These are phyloP conservation scores for Pythium oligandrum DNA, from an alignment of 352 stramenopile species.

Conservation along the genomic window DNA sequence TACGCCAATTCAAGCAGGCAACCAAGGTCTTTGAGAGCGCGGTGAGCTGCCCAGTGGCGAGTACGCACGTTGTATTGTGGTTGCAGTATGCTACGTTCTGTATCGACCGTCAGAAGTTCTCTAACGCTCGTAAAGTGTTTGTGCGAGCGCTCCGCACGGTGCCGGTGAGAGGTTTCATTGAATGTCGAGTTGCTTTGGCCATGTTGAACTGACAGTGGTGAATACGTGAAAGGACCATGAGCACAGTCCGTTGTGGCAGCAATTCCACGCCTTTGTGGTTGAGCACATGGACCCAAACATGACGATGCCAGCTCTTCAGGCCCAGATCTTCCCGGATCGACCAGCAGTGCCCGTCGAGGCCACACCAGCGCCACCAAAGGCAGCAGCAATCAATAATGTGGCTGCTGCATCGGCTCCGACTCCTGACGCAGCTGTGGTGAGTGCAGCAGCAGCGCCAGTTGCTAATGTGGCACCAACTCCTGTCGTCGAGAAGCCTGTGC, in stretches of 20 bases:
- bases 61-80: conserved; percentile 33
- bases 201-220: too few species aligned
- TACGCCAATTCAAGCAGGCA: conserved; percentile 81
- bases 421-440: too few species aligned
- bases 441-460: neutral
- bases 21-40: conserved; percentile 75
- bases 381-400: neutral
- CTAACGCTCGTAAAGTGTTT: conserved; percentile 74
- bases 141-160: conserved; percentile 47
- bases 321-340: conserved; percentile 36
- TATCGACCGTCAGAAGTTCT: conserved; percentile 66
- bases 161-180: conserved; percentile 8
- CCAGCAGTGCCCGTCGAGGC: neutral
- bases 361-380: neutral
- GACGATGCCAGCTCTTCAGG: conserved; percentile 44
- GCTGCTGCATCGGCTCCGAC: too few species aligned
- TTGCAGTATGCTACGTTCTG: conserved; percentile 72
- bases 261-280: conserved; percentile 60
- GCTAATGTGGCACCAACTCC: neutral
- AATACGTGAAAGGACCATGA: conserved; percentile 3
- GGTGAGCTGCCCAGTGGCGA: conserved; percentile 42
- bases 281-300: conserved; percentile 56
- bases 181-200: too few species aligned
- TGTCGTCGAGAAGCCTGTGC: neutral
- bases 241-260: conserved; percentile 35